These are phyloP conservation scores for Jimgerdemannia lactiflua DNA, from an alignment of 192 early-diverging fungal genomes.

Conservation along the genomic window DNA sequence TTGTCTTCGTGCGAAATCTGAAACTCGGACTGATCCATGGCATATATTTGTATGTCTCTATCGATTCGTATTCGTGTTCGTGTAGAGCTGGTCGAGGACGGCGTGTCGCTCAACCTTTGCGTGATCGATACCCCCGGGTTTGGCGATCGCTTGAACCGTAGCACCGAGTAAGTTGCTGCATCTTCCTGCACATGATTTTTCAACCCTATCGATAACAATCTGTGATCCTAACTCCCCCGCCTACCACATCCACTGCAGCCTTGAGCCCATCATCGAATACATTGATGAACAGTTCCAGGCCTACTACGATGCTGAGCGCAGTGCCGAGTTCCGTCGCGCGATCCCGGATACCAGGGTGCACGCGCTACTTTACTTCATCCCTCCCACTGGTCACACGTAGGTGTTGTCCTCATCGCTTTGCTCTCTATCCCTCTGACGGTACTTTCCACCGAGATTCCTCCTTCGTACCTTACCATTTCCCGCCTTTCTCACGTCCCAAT, in stretches of 20 bases:
- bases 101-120: slow-evolving; percentile 46
- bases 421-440: not conserved
- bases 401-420: not conserved
- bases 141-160: slow-evolving; percentile 37
- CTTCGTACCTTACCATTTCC: not conserved
- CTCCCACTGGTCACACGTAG: slow-evolving; percentile 92
- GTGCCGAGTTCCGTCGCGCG: slow-evolving; percentile 70
- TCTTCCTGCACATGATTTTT: slow-evolving; percentile 33
- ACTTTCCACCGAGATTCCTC: not conserved
- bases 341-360: slow-evolving; percentile 87
- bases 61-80: too few relatives aligned
- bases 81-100: too few relatives aligned
- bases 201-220: slow-evolving; percentile 71
- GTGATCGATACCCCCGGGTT: slow-evolving; percentile 91
- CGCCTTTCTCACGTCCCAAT: too few relatives aligned
- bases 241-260: slow-evolving; percentile 39
- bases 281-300: slow-evolving; percentile 95
- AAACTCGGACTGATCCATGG: not conserved
- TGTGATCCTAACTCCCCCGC: slow-evolving; percentile 47
- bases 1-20: slow-evolving; percentile 5
- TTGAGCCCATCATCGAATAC: slow-evolving; percentile 92
- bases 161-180: slow-evolving; percentile 12
- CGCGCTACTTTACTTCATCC: slow-evolving; percentile 96
- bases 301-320: slow-evolving; percentile 80
- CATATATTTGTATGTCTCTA: slow-evolving; percentile 46